Percentiles rank a stretch among this genome's conserved stretches.
Conservation (phyloP, 1,284 basidiomycete genomes). For the Cutaneotrichosporon sp. region DNA sequence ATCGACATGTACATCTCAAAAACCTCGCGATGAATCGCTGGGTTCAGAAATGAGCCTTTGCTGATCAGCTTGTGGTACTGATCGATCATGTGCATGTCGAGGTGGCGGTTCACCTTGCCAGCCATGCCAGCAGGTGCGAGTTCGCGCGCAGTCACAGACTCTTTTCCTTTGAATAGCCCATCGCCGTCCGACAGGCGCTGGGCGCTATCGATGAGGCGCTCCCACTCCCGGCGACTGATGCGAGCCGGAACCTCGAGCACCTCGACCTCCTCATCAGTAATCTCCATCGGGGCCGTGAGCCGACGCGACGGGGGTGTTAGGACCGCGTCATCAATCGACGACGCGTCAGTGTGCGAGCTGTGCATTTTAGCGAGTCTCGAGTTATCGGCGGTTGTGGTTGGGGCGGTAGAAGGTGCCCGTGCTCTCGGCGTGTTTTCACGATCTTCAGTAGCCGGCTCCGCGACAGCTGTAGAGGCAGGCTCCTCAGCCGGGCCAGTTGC, state of each 20-base stretch:
- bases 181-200: not conserved
- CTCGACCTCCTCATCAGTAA: not conserved
- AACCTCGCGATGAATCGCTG: constrained; percentile 50
- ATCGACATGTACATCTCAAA: constrained; percentile 62
- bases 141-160: not conserved
- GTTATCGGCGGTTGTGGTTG: too few relatives aligned
- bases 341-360: too few relatives aligned
- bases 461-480: not conserved
- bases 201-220: not conserved
- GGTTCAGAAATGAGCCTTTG: constrained; percentile 22
- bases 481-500: not conserved
- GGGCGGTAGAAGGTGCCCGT: too few relatives aligned
- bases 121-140: not conserved
- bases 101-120: not conserved
- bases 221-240: constrained; percentile 1
- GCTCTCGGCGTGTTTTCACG: too few relatives aligned
- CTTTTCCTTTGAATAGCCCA: constrained; percentile 8
- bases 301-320: too few relatives aligned
- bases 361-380: too few relatives aligned
- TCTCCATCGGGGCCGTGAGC: not conserved
- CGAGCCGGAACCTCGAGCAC: not conserved
- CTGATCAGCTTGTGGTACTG: not conserved
- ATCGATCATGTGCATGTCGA: not conserved
- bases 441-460: not conserved
- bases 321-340: too few relatives aligned